A percentile compares a stretch with the other conserved stretches of the same genome.
phyloP scores from a whole-genome alignment of 2,329 filamentous ascomycete species.

The Claviceps capensis region DNA sequence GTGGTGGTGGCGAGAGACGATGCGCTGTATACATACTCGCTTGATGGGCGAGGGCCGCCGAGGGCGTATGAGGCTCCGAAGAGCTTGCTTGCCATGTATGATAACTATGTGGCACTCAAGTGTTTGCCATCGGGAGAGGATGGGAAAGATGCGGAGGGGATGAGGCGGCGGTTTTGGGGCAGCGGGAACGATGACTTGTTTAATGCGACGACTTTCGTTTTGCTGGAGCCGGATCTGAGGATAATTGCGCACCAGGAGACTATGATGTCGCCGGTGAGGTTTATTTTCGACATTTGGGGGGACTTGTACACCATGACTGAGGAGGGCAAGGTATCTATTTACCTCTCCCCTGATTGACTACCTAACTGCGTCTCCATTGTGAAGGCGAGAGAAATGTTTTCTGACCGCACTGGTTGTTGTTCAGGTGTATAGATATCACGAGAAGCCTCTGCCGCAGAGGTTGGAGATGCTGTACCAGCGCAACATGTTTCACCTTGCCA shows the following conservation, averaged over 20 bases:
- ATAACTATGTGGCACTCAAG: slow-evolving; percentile 76
- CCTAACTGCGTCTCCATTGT: not conserved
- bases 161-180: slow-evolving; percentile 60
- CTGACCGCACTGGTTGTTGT: not conserved
- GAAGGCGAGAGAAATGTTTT: not conserved
- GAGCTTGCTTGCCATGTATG: slow-evolving; percentile 63
- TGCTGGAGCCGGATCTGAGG: slow-evolving; percentile 83
- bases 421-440: slow-evolving; percentile 74
- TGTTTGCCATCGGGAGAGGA: slow-evolving; percentile 54
- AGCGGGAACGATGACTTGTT: slow-evolving; percentile 61
- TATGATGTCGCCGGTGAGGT: slow-evolving; percentile 64
- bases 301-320: slow-evolving; percentile 81
- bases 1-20: slow-evolving; percentile 89
- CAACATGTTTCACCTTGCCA: slow-evolving; percentile 82
- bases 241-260: slow-evolving; percentile 84
- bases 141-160: slow-evolving; percentile 40
- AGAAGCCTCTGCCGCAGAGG: slow-evolving; percentile 81
- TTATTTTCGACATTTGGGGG: slow-evolving; percentile 77
- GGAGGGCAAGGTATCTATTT: slow-evolving; percentile 63
- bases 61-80: slow-evolving; percentile 89
- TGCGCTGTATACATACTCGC: slow-evolving; percentile 85
- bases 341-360: not conserved
- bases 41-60: slow-evolving; percentile 72
- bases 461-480: slow-evolving; percentile 88
- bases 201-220: slow-evolving; percentile 73